Base-by-base conservation (phyloP, 2,329 filamentous ascomycete genomes). In the Diaporthe ilicicola region DNA sequence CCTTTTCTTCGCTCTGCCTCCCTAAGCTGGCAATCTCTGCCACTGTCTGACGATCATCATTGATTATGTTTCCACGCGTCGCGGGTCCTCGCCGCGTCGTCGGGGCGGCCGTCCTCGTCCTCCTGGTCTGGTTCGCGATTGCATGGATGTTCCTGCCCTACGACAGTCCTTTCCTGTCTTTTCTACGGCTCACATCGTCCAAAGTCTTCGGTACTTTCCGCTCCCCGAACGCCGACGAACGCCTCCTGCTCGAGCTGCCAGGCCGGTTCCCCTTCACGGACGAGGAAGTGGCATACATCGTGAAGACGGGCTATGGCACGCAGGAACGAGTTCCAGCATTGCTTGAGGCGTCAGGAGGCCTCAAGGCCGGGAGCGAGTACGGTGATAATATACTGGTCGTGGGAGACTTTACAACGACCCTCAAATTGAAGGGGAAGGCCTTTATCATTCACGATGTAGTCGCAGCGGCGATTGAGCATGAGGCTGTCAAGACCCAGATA, bases 281-380 rank as follows among this genome's bases (percentile, higher is more conserved):
- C 65, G 78, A 79, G 46, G 86, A 89, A 68, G 82, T 88, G 9
- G 85, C 83, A 39, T 81, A 86, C 73, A 82, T 89, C 62, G 78
- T 89, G 74, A 89, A 89, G 78, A 88, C 87, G 5, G 87, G 87
- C 37, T 89, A 87, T 75, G 87, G 87, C 67, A 88, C 87, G 22
- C 82, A 83, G 56, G 78, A 83, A 62, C 83, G 87, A 17, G 79
- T 89, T 34, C 78, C 81, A 5, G 81, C 83, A 13, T 83, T 86
- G 76, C 77, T 89, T 13, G 79, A 82, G 51, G 86, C 86, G 0
- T 79, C 87, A 53, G 81, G 82, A 77, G 77, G 51, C 71, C 67
- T 71, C 37, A 66, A 67, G 44, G 37, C 34, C 42, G 80, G 13
- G 79, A 83, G 67, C 77, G 79, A 67, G 75, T 66, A 77, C 13